Percentiles rank a stretch among this genome's conserved stretches.
Evolutionary conservation across 805 yeast genomes (phyloP).

Genomic region (Nakazawaea wickerhamii): DNA sequence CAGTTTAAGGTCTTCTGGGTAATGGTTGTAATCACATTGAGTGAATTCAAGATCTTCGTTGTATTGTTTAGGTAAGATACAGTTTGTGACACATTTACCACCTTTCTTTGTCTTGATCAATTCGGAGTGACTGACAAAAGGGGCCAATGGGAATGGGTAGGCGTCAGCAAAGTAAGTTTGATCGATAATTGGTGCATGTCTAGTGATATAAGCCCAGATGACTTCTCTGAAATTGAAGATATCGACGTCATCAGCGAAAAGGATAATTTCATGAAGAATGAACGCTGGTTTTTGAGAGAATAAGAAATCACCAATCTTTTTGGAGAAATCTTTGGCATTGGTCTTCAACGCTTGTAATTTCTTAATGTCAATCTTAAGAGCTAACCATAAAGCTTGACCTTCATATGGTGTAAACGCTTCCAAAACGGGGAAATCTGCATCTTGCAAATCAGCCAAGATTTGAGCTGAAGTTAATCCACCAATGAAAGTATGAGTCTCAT

Average conservation of each 20-base stretch:
- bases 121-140: slow-evolving; percentile 19
- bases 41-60: slow-evolving; percentile 16
- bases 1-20: slow-evolving; percentile 6
- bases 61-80: slow-evolving; percentile 20
- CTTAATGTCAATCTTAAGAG: slow-evolving; percentile 18
- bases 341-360: slow-evolving; percentile 20
- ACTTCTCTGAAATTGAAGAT: slow-evolving; percentile 22
- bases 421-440: slow-evolving; percentile 17
- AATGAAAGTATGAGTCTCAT: slow-evolving; percentile 26
- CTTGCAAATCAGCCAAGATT: slow-evolving; percentile 10
- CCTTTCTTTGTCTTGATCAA: slow-evolving; percentile 17
- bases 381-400: slow-evolving; percentile 23
- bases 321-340: slow-evolving; percentile 17
- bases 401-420: slow-evolving; percentile 25
- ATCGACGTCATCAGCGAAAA: slow-evolving; percentile 25
- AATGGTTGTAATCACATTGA: slow-evolving; percentile 19
- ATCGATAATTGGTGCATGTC: slow-evolving; percentile 24
- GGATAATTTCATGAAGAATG: slow-evolving; percentile 22
- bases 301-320: slow-evolving; percentile 19
- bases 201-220: slow-evolving; percentile 24
- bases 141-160: slow-evolving; percentile 21
- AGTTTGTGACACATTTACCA: slow-evolving; percentile 23
- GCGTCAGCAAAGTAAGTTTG: slow-evolving; percentile 18
- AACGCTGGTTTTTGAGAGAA: slow-evolving; percentile 16
- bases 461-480: slow-evolving; percentile 22